Percentiles rank a stretch among this genome's conserved stretches.
Conservation (phyloP, 1,284 basidiomycete genomes). For the Ganoderma sinense region DNA sequence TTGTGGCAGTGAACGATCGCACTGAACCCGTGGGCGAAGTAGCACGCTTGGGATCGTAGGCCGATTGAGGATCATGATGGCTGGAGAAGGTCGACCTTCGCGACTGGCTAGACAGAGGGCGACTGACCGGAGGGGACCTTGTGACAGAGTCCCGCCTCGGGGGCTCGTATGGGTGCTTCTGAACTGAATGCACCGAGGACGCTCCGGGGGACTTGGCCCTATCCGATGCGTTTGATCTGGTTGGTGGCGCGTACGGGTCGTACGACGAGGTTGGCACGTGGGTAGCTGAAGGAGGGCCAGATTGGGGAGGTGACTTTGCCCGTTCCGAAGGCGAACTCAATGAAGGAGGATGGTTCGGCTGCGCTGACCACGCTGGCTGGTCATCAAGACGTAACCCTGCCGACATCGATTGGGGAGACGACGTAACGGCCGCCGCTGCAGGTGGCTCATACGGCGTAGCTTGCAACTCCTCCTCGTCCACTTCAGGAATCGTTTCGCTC, state of each 20-base stretch:
- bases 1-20: conserved; percentile 31
- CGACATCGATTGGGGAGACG: conserved; percentile 17
- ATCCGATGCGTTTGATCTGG: conserved; percentile 21
- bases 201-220: conserved; percentile 37
- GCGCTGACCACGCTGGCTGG: conserved; percentile 5
- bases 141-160: conserved; percentile 18
- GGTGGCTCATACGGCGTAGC: conserved; percentile 1
- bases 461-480: conserved; percentile 14
- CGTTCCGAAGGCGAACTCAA: conserved; percentile 32
- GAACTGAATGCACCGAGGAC: conserved; percentile 34
- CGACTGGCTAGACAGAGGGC: conserved; percentile 27
- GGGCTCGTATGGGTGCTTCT: conserved; percentile 19
- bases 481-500: conserved; percentile 7
- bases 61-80: conserved; percentile 23
- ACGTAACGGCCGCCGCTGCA: background rate
- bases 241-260: conserved; percentile 24
- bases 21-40: conserved; percentile 37
- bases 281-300: conserved; percentile 12
- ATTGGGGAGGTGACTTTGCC: conserved; percentile 34
- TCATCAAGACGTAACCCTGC: conserved; percentile 10
- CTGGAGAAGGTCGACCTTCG: conserved; percentile 29
- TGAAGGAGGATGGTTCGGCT: conserved; percentile 23
- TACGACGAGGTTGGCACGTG: conserved; percentile 17
- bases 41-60: conserved; percentile 25
- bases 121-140: conserved; percentile 12